A percentile compares a stretch with the other conserved stretches of the same genome.
Evolutionary conservation across 331 rosid genomes (phyloP).

Genomic region (Malus hybrid): DNA sequence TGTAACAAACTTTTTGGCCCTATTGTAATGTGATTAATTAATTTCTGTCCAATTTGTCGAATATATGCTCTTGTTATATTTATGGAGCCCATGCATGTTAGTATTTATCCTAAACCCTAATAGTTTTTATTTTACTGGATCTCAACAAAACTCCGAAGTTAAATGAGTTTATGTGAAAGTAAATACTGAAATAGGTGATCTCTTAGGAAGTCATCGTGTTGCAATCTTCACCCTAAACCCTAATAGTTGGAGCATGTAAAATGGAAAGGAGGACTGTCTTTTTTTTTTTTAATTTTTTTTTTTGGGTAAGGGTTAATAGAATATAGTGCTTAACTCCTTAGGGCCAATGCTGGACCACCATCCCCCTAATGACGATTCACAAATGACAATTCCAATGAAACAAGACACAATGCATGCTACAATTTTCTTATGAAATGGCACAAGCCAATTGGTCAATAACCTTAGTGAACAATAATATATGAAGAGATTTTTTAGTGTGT

Average conservation of each 20-base stretch:
- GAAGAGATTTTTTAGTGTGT: too few relatives aligned
- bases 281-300: too few relatives aligned
- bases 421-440: neutral
- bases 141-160: fast-evolving
- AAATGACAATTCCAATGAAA: neutral
- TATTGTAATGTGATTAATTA: neutral
- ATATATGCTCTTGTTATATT: neutral
- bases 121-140: too few relatives aligned
- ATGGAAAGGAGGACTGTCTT: neutral
- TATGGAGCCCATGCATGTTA: neutral
- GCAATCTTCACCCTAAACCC: neutral
- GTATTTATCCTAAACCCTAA: neutral
- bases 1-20: neutral
- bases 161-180: too few relatives aligned
- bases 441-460: neutral
- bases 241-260: too few relatives aligned
- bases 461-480: neutral
- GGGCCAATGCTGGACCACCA: too few relatives aligned
- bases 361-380: neutral
- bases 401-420: neutral
- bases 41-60: neutral
- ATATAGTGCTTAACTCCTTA: neutral
- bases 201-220: too few relatives aligned
- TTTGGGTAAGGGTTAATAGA: neutral
- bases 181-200: too few relatives aligned